Base-by-base conservation (phyloP, 2,329 filamentous ascomycete species). In the Teratosphaeria nubilosa region DNA sequence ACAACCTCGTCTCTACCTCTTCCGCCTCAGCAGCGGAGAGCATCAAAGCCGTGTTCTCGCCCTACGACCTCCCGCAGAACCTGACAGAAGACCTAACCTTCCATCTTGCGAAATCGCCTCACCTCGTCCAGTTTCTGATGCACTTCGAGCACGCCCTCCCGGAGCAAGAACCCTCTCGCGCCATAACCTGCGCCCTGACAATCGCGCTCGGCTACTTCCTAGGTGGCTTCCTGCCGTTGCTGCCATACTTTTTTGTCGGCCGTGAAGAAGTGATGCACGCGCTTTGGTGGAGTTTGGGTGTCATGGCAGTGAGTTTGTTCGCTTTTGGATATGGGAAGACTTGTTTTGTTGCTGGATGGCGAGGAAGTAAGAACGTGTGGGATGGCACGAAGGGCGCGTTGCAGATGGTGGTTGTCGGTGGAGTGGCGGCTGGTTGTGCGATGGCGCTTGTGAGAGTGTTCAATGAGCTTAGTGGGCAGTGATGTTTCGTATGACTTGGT, bases 151-250 rank as follows among this genome's bases (percentile, higher is more conserved):
- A 79, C 63, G 71, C 75, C 48, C 71, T 76, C 56, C 64, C 72
- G 1, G 70, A 72, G 56, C 76, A 72, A 55, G 74, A 75, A 54
- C 48, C 63, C 14, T 60, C 60, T 5, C 72, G 77, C 55, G 74
- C 76, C 10, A 77, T 73, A 68, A 73, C 73, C 53, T 85, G 82
- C 0, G 86, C 83, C 2, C 64, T 84, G 22, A 87, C 84, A 6
- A 85, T 89, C 65, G 83, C 84, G 0, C 65, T 84, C 10, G 84
- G 84, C 45, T 89, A 89, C 70, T 84, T 88, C 41, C 55, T 59
- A 6, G 58, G 58, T 16, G 58, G 58, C 55, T 72, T 88, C 30
- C 79, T 88, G 16, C 86, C 86, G 24, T 78, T 88, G 65, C 73
- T 86, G 32, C 86, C 86, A 0, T 88, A 88, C 72, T 85, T 88